phyloP scores from a whole-genome alignment of 495 filamentous ascomycete genomes.

The Geopyxis carbonaria region DNA sequence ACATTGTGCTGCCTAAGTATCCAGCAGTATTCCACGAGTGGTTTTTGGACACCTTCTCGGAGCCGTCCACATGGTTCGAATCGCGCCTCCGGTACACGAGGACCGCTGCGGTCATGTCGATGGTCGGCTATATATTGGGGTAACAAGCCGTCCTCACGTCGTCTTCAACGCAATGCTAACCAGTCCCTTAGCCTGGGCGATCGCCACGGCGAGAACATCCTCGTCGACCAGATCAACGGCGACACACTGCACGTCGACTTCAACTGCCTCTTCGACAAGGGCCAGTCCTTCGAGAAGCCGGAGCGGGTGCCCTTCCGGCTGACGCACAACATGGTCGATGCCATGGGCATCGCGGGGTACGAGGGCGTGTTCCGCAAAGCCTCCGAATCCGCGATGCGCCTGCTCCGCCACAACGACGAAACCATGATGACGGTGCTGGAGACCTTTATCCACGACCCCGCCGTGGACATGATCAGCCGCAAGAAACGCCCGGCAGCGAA shows the following conservation, averaged over 20 bases:
- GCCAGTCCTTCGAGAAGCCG: conserved; percentile 84
- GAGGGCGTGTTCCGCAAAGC: conserved; percentile 78
- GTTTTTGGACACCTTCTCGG: conserved; percentile 90
- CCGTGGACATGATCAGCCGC: conserved; percentile 75
- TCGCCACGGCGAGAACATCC: conserved; percentile 94
- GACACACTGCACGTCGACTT: conserved; percentile 97
- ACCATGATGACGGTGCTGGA: conserved; percentile 93
- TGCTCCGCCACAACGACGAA: conserved; percentile 82
- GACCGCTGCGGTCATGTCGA: conserved; percentile 92
- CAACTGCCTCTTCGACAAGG: conserved; percentile 99
- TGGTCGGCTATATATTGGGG: conserved; percentile 89
- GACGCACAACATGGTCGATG: conserved; percentile 95
- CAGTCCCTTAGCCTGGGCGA: conserved; percentile 84
- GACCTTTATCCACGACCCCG: conserved; percentile 92
- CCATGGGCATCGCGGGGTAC: conserved; percentile 83
- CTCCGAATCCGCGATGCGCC: conserved; percentile 66
- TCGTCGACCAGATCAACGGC: conserved; percentile 85
- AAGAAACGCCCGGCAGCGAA: conserved; percentile 36
- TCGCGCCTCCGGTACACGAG: conserved; percentile 83
- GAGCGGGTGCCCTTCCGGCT: conserved; percentile 94
- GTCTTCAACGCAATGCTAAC: conserved; percentile 18
- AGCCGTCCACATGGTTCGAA: conserved; percentile 78
- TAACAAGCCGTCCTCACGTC: too few relatives aligned
- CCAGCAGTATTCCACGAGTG: conserved; percentile 76
- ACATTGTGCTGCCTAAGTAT: conserved; percentile 48